phyloP scores from a whole-genome alignment of 1,284 basidiomycete genomes.

The Phylloporus sp. region DNA sequence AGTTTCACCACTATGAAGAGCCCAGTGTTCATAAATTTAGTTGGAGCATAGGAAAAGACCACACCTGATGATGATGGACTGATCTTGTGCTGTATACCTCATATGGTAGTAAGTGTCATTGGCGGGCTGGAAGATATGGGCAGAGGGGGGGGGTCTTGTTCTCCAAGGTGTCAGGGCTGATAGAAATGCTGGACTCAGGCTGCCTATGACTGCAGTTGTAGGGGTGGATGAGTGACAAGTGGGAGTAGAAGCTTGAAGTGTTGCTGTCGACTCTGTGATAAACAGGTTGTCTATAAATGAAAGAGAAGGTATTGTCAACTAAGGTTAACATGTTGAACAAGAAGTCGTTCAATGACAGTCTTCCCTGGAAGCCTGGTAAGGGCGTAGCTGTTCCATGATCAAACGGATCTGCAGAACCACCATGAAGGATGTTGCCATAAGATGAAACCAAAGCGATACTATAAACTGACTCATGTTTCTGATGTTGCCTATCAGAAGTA shows the following conservation, averaged over 20 bases:
- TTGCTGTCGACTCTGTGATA: slow-evolving; percentile 73
- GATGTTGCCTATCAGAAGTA: slow-evolving; percentile 42
- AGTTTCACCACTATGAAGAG: too few relatives aligned
- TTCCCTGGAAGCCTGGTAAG: slow-evolving; percentile 50
- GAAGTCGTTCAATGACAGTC: slow-evolving; percentile 61
- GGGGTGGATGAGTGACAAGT: slow-evolving; percentile 36
- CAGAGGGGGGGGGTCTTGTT: too few relatives aligned
- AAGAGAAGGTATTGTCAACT: slow-evolving; percentile 76
- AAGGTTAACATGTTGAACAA: slow-evolving; percentile 57
- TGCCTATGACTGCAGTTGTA: slow-evolving; percentile 51
- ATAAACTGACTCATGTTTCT: slow-evolving; percentile 63
- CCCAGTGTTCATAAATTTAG: too few relatives aligned
- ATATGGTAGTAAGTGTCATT: too few relatives aligned
- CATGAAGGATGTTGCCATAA: slow-evolving; percentile 70
- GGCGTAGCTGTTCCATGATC: slow-evolving; percentile 53
- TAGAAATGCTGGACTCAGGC: slow-evolving; percentile 51
- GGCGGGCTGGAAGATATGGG: too few relatives aligned
- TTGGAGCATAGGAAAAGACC: too few relatives aligned
- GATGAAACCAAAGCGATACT: slow-evolving; percentile 85
- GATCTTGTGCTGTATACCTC: too few relatives aligned
- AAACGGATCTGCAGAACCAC: slow-evolving; percentile 73
- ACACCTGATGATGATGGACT: too few relatives aligned
- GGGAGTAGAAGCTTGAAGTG: slow-evolving; percentile 77
- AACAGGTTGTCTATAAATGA: slow-evolving; percentile 48
- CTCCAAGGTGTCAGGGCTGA: too few relatives aligned